Evolutionary conservation across 1,284 basidiomycete species (phyloP).

Genomic region (Marasmius tenuissimus): DNA sequence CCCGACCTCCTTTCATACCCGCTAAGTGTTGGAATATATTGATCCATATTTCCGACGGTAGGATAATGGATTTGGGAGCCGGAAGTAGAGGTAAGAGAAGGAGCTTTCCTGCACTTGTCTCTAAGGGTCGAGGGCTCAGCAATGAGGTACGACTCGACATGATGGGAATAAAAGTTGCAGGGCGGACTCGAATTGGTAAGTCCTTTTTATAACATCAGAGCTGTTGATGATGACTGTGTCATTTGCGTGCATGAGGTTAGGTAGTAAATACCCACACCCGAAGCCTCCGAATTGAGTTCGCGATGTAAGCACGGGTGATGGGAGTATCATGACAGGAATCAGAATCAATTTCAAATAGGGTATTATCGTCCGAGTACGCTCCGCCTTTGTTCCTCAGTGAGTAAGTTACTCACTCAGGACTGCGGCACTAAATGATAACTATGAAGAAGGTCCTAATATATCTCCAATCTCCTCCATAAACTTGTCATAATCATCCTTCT

Average conservation of each 20-base stretch:
- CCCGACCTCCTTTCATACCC: slow-evolving; percentile 17
- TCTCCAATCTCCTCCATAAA: slow-evolving; percentile 66
- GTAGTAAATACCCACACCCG: too few relatives aligned
- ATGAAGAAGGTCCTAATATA: slow-evolving; percentile 10
- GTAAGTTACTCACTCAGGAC: not conserved
- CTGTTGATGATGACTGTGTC: not conserved
- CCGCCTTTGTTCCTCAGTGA: too few relatives aligned
- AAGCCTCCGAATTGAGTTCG: not conserved
- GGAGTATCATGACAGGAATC: not conserved
- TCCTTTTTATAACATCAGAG: not conserved
- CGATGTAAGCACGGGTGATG: not conserved
- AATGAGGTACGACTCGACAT: slow-evolving; percentile 22
- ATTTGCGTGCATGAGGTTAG: not conserved
- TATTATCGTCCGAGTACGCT: too few relatives aligned
- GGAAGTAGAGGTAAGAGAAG: slow-evolving; percentile 71
- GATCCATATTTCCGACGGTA: slow-evolving; percentile 75
- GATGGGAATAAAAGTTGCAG: not conserved
- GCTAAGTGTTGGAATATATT: slow-evolving; percentile 45
- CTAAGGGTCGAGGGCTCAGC: slow-evolving; percentile 38
- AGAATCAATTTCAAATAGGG: too few relatives aligned
- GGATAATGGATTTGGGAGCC: slow-evolving; percentile 42
- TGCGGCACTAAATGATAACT: not conserved
- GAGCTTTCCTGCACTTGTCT: slow-evolving; percentile 48
- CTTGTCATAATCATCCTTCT: slow-evolving; percentile 71
- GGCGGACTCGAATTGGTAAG: not conserved